A percentile compares a stretch with the other conserved stretches of the same genome.
Conservation (phyloP, 441 rosid species). For the Croton setiger region DNA sequence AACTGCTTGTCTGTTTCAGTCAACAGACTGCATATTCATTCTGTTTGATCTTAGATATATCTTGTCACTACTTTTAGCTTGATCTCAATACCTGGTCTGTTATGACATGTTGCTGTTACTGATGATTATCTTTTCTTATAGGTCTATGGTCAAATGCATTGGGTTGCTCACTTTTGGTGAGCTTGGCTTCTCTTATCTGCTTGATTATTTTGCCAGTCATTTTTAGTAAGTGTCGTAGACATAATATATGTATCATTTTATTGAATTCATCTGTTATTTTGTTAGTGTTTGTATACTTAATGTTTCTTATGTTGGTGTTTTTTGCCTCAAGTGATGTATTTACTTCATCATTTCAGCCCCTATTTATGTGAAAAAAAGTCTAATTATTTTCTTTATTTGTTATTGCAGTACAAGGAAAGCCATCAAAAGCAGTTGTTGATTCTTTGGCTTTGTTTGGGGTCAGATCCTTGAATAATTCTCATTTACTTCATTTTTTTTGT, state of each 20-base stretch:
- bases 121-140: constrained; percentile 14
- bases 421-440: constrained; percentile 64
- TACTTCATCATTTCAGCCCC: not conserved
- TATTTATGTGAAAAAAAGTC: not conserved
- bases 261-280: not conserved
- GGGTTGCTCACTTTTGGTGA: constrained; percentile 97
- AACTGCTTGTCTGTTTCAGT: not conserved
- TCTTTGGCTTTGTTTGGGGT: constrained; percentile 80
- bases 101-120: not conserved
- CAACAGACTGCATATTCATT: not conserved
- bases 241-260: constrained; percentile 1
- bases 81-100: not conserved
- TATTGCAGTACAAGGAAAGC: constrained; percentile 70
- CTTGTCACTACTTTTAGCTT: not conserved
- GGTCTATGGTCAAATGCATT: constrained; percentile 79
- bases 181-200: constrained; percentile 95
- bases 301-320: not conserved
- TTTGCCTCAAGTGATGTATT: not conserved
- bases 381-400: constrained; percentile 1
- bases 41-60: not conserved
- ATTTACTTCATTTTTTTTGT: constrained; percentile 1
- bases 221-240: constrained; percentile 53
- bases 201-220: constrained; percentile 77
- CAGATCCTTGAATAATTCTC: constrained; percentile 31
- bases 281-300: not conserved